phyloP scores from a whole-genome alignment of 768 basidiomycete species.

The Lactarius psammicola region DNA sequence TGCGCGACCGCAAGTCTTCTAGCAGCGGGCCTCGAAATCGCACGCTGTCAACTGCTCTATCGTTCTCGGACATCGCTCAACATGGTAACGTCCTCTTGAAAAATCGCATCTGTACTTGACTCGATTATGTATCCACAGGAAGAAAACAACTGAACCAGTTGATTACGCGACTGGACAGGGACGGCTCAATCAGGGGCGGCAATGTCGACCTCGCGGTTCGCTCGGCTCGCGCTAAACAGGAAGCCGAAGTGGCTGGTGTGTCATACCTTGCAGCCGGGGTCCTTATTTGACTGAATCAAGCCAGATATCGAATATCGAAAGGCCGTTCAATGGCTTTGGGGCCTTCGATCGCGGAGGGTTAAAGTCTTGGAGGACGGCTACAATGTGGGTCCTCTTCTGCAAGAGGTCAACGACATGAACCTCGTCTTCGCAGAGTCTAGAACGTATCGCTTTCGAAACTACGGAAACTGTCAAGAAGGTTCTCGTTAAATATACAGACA shows the following conservation, averaged over 20 bases:
- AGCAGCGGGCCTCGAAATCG: constrained; percentile 62
- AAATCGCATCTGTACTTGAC: not conserved
- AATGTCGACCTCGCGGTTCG: constrained; percentile 66
- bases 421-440: constrained; percentile 63
- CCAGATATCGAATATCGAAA: constrained; percentile 87
- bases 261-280: constrained; percentile 10
- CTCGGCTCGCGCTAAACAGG: constrained; percentile 79
- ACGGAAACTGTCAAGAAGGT: constrained; percentile 60
- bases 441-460: constrained; percentile 73
- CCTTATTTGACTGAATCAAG: constrained; percentile 11
- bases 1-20: constrained; percentile 71
- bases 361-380: constrained; percentile 83
- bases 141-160: constrained; percentile 86
- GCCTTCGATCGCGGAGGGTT: constrained; percentile 72
- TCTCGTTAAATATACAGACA: constrained; percentile 74
- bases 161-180: constrained; percentile 80
- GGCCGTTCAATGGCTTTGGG: constrained; percentile 87
- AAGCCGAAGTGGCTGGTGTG: constrained; percentile 87
- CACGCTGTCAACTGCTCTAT: constrained; percentile 74
- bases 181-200: constrained; percentile 53
- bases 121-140: constrained; percentile 41
- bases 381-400: constrained; percentile 48
- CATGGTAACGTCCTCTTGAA: constrained; percentile 50
- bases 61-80: constrained; percentile 84
- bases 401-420: not conserved